Evolutionary conservation across 768 basidiomycete species (phyloP), one percentile per base, ranked within the genome.

Genomic region (Brasilioporus rufonigricans): DNA sequence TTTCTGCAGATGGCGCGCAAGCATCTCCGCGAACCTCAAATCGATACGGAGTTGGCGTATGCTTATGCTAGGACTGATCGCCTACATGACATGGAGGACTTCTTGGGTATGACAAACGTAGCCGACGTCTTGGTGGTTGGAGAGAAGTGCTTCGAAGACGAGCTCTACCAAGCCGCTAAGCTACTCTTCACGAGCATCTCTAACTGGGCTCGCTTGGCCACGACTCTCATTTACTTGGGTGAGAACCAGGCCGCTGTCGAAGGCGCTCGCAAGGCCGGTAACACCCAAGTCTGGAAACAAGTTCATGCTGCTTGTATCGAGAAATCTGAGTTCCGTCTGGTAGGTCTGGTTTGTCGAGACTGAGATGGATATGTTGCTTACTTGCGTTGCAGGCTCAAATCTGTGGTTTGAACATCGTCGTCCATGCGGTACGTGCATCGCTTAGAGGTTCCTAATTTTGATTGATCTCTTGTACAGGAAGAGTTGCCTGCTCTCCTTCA

Each of bases 261-360:
- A 73, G 97, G 96, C 61, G 97, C 97, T n/a, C 81, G 97, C 52
- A 99, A 99, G 71, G 97, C 97, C 14, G 97, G 97, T 12, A 98
- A 98, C 67, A 99, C 97, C 6, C 96, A 98, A 75, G 97, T 98
- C n/a, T 99, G 97, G 97, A 98, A 98, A 74, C 97, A 98, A 71
- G 97, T 99, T 48, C 96, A 98, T 62, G 90, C 93, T 23, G 97
- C 97, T 38, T 99, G 97, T 74, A 87, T 99, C 53, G 96, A 97
- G 77, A 98, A 98, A 78, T 76, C 81, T 51, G 97, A 99, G 70
- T 98, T 98, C 84, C 89, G 94, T 56, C 72, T 98, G 71, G 87
- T 85, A 49, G 24, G 79, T 72, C 11, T 39, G 29, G 24, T 56
- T n/a, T n/a, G 9, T 21, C 39, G 12, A 11, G 46, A 1, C 14